Percentiles rank a stretch among this genome's conserved stretches.
Evolutionary conservation across 2,329 filamentous ascomycete genomes (phyloP).

Genomic region (Aureobasidium leucospermi): DNA sequence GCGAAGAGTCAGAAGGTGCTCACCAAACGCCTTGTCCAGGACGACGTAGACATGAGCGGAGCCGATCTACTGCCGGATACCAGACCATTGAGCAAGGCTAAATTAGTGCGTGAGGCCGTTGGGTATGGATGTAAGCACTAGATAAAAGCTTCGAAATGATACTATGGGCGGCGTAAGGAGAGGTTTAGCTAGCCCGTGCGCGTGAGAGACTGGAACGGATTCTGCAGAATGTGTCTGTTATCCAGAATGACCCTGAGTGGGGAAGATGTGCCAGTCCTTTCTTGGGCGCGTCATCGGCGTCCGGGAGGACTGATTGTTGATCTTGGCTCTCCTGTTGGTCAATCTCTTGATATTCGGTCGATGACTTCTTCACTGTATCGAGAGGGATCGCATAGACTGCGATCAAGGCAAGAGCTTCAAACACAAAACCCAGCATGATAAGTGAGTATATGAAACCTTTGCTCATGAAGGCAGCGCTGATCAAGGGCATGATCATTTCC

Average conservation of each 20-base stretch:
- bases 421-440: conserved; percentile 3
- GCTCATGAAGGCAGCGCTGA: neutral
- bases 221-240: neutral
- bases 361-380: neutral
- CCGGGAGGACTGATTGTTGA: neutral
- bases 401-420: conserved; percentile 1
- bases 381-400: neutral
- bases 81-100: conserved; percentile 19
- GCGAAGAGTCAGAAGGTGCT: conserved; percentile 17
- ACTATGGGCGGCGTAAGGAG: too few species aligned
- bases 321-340: neutral
- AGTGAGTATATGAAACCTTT: neutral
- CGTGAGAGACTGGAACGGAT: neutral
- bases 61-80: conserved; percentile 17
- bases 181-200: too few species aligned
- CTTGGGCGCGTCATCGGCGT: too few species aligned
- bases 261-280: neutral
- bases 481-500: conserved; percentile 1
- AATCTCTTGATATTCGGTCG: too few species aligned
- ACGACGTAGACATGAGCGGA: conserved; percentile 14
- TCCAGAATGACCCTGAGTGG: neutral
- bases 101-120: conserved; percentile 20
- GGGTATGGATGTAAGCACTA: conserved; percentile 20
- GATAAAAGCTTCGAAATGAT: neutral
- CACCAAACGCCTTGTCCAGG: neutral